A percentile compares a stretch with the other conserved stretches of the same genome.
These are phyloP conservation scores for Tylopilus sp. DNA, from an alignment of 768 basidiomycete genomes.

Conservation along the genomic window DNA sequence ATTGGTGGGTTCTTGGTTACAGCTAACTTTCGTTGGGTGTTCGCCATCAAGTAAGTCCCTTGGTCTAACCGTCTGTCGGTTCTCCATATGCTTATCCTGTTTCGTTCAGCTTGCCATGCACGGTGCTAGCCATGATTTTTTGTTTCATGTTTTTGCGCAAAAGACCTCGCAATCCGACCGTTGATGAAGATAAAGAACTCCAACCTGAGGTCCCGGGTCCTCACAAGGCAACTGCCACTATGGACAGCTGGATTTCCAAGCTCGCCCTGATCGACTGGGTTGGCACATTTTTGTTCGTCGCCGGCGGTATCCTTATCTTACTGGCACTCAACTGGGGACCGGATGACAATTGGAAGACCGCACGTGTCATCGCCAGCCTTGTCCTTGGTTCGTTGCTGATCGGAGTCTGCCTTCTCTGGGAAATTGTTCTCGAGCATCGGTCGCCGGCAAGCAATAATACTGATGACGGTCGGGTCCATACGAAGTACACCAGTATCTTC, in stretches of 20 bases:
- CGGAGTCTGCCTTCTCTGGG: constrained; percentile 32
- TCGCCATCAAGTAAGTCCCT: constrained; percentile 47
- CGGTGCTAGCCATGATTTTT: constrained; percentile 34
- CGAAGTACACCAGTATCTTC: constrained; percentile 16
- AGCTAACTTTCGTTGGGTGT: constrained; percentile 50
- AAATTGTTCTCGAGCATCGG: constrained; percentile 35
- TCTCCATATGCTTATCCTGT: not conserved
- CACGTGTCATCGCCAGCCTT: constrained; percentile 45
- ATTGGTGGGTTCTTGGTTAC: constrained; percentile 39
- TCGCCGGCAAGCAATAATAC: not conserved
- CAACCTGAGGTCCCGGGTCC: constrained; percentile 11
- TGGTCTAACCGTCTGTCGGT: not conserved
- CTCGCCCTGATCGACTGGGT: constrained; percentile 40
- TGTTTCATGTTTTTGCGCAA: constrained; percentile 41
- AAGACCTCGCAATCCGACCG: constrained; percentile 1
- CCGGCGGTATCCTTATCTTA: constrained; percentile 40
- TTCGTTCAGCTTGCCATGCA: constrained; percentile 37
- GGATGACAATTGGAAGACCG: constrained; percentile 36
- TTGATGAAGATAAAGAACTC: too few species aligned
- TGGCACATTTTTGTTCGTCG: constrained; percentile 42
- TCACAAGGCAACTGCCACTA: too few species aligned
- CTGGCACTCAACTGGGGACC: constrained; percentile 53
- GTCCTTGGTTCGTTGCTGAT: constrained; percentile 43
- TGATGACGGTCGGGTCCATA: not conserved
- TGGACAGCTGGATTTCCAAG: not conserved